Evolutionary conservation across 768 basidiomycete genomes (phyloP).

Genomic region (Daedaleopsis nitida): DNA sequence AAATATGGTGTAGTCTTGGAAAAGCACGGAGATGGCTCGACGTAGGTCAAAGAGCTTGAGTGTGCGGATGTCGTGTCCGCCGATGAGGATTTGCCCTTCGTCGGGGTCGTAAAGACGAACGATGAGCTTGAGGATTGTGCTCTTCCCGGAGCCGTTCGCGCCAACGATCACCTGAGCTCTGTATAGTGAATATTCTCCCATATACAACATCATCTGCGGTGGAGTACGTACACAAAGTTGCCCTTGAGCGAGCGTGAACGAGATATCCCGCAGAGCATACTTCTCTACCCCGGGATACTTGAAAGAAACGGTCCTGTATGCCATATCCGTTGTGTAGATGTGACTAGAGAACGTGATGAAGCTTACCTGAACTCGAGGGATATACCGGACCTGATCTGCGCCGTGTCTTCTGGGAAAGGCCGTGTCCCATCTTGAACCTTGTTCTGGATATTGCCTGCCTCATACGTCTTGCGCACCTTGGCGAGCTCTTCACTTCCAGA

Average conservation of each 20-base stretch:
- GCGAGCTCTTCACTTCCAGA: neutral
- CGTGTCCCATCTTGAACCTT: slow-evolving; percentile 4
- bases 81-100: slow-evolving; percentile 68
- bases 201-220: neutral
- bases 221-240: slow-evolving; percentile 66
- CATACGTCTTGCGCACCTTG: slow-evolving; percentile 12
- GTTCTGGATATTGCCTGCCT: slow-evolving; percentile 9
- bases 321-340: neutral
- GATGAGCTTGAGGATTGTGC: slow-evolving; percentile 76
- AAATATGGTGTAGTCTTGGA: slow-evolving; percentile 82
- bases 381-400: slow-evolving; percentile 44
- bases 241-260: slow-evolving; percentile 68
- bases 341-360: neutral
- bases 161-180: slow-evolving; percentile 70
- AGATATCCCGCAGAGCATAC: slow-evolving; percentile 61
- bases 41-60: slow-evolving; percentile 64
- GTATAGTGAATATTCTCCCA: slow-evolving; percentile 2
- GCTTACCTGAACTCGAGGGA: slow-evolving; percentile 57
- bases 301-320: slow-evolving; percentile 67
- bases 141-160: slow-evolving; percentile 76
- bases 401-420: slow-evolving; percentile 12
- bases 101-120: slow-evolving; percentile 68
- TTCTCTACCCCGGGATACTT: slow-evolving; percentile 55
- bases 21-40: slow-evolving; percentile 70
- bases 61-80: slow-evolving; percentile 61